Percentiles rank a stretch among this genome's conserved stretches.
These are phyloP conservation scores for Solanum sejunctum DNA, from an alignment of 257 asterid species.

Conservation along the genomic window DNA sequence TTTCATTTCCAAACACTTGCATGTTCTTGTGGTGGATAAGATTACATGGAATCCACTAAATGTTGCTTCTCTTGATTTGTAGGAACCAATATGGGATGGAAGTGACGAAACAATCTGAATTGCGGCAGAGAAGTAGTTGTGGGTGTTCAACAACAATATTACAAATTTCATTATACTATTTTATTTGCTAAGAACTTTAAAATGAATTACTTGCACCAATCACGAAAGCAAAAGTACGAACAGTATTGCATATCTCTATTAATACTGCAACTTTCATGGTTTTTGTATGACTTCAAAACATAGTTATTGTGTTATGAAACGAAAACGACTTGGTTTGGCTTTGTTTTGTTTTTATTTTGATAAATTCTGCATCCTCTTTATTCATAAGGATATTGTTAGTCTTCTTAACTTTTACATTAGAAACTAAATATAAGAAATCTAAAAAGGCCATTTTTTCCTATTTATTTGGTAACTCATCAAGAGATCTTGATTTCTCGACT, in stretches of 20 bases:
- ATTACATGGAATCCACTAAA: background rate
- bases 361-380: background rate
- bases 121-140: background rate
- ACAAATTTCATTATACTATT: background rate
- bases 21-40: background rate
- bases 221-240: background rate
- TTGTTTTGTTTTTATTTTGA: background rate
- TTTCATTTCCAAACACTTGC: background rate
- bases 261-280: background rate
- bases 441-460: no score
- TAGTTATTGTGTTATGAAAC: background rate
- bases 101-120: background rate
- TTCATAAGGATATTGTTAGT: background rate
- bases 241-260: background rate
- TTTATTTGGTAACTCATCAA: background rate
- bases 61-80: background rate
- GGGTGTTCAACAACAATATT: background rate
- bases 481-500: background rate
- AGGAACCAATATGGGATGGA: slow-evolving; percentile 13
- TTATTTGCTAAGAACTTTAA: background rate
- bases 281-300: background rate
- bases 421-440: background rate
- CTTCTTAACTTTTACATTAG: background rate
- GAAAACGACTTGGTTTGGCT: background rate
- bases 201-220: background rate